These are phyloP conservation scores for Russula brevipes DNA, from an alignment of 768 basidiomycete species.

Conservation along the genomic window DNA sequence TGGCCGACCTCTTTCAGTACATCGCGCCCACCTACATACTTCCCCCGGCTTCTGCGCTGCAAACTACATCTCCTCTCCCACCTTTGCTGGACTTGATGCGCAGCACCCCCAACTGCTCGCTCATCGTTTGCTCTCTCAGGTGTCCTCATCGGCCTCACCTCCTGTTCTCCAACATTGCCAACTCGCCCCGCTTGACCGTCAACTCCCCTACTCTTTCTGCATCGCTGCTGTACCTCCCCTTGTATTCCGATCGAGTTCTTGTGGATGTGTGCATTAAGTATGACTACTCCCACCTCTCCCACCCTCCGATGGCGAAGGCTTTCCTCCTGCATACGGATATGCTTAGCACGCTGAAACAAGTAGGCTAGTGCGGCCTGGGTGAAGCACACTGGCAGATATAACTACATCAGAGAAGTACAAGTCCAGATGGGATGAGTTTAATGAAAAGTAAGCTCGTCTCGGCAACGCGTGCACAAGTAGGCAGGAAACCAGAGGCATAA, in stretches of 20 bases:
- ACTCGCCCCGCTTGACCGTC: conserved; percentile 47
- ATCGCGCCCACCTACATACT: conserved; percentile 46
- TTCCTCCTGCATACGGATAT: conserved; percentile 69
- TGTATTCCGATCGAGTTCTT: conserved; percentile 63
- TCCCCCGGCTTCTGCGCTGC: conserved; percentile 33
- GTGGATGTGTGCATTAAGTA: conserved; percentile 70
- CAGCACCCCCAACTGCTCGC: conserved; percentile 62
- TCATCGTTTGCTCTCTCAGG: conserved; percentile 62
- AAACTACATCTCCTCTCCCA: conserved; percentile 46
- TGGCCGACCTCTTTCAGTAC: conserved; percentile 65
- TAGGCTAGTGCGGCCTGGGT: too few relatives aligned
- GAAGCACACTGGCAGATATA: too few relatives aligned
- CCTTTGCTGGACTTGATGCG: conserved; percentile 52
- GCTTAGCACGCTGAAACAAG: conserved; percentile 59
- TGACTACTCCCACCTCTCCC: conserved; percentile 68
- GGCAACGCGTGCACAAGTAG: too few relatives aligned
- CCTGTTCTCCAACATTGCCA: conserved; percentile 57
- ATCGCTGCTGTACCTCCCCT: conserved; percentile 66
- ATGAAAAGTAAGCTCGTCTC: too few relatives aligned
- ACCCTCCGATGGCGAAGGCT: conserved; percentile 68
- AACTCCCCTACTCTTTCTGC: conserved; percentile 57
- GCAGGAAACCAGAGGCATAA: too few relatives aligned
- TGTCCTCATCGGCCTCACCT: conserved; percentile 58
- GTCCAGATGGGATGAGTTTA: too few relatives aligned
- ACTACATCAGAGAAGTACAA: too few relatives aligned